phyloP scores from a whole-genome alignment of 345 rosid species.

The Eucalyptus victrix region DNA sequence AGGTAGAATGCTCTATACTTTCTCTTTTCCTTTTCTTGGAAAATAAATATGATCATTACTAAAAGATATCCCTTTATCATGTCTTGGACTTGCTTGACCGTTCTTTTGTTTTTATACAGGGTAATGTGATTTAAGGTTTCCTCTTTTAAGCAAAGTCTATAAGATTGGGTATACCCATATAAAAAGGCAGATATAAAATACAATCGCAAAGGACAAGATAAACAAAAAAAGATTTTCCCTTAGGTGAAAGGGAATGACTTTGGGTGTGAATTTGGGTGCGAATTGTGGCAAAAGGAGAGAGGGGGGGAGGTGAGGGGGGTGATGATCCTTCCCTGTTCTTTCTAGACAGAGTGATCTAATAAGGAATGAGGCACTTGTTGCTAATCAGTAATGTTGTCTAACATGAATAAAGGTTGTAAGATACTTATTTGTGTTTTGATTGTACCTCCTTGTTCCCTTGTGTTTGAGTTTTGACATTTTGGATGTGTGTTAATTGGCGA shows the following conservation, averaged over 20 bases:
- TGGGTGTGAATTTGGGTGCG: background rate
- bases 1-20: conserved; percentile 33
- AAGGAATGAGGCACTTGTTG: background rate
- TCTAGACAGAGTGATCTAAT: background rate
- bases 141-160: background rate
- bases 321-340: background rate
- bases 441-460: background rate
- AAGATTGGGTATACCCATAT: background rate
- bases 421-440: too few species aligned
- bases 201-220: background rate
- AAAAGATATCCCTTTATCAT: background rate
- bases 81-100: background rate
- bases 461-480: background rate
- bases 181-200: background rate
- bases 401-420: too few species aligned
- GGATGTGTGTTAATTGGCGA: background rate
- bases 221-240: too few species aligned
- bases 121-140: background rate
- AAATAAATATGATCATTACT: background rate
- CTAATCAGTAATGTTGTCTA: too few species aligned
- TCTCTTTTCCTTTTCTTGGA: background rate
- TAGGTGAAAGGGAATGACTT: too few species aligned
- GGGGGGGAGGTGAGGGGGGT: background rate
- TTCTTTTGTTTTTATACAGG: background rate
- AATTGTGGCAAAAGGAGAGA: background rate